phyloP scores from a whole-genome alignment of 805 yeast genomes.

The Metschnikowia reukaufii region DNA sequence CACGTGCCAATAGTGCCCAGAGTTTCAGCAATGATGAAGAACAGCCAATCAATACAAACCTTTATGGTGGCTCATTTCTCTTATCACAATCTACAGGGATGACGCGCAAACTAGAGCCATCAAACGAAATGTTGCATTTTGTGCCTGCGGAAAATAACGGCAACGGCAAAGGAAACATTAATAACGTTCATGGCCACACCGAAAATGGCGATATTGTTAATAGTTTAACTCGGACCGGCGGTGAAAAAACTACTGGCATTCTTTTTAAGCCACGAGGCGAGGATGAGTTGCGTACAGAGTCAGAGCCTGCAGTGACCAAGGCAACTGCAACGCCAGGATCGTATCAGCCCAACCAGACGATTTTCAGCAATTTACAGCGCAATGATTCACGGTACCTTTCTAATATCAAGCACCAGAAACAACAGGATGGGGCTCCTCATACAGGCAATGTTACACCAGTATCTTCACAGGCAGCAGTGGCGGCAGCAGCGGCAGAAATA shows the following conservation, averaged over 20 bases:
- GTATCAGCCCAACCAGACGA: constrained; percentile 44
- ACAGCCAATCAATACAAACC: constrained; percentile 17
- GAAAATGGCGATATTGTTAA: neutral
- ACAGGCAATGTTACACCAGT: too few relatives aligned
- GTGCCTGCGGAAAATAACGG: constrained; percentile 3
- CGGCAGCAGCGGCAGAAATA: neutral
- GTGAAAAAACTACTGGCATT: constrained; percentile 27
- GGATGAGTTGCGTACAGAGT: constrained; percentile 7
- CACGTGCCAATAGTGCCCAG: neutral
- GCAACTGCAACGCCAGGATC: constrained; percentile 35
- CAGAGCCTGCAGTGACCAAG: constrained; percentile 35
- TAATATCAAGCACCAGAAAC: constrained; percentile 23
- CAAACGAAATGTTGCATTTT: constrained; percentile 7
- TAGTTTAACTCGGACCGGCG: too few relatives aligned
- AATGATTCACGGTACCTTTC: constrained; percentile 36
- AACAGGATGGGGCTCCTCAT: too few relatives aligned
- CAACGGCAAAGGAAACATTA: neutral
- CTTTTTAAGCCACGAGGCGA: constrained; percentile 31
- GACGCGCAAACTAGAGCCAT: constrained; percentile 30
- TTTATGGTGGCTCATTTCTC: constrained; percentile 44
- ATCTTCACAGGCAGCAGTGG: too few relatives aligned
- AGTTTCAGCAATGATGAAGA: neutral
- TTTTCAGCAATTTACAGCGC: constrained; percentile 42
- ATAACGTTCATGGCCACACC: neutral
- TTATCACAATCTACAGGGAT: constrained; percentile 46